Evolutionary conservation across 108 stramenopile species (phyloP).

Genomic region (Stephanodiscus minutulus): DNA sequence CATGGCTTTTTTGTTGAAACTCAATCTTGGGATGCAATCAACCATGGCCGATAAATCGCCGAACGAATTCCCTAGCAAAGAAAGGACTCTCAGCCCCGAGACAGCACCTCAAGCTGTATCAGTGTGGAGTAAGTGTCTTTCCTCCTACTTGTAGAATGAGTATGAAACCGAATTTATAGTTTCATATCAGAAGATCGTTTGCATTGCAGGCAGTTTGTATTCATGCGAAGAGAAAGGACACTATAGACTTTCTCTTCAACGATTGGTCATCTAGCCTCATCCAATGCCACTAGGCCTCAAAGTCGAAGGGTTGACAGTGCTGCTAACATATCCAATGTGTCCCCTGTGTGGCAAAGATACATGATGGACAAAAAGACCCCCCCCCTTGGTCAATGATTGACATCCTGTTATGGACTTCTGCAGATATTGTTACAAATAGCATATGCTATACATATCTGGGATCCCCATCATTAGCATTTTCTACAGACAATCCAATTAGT

Average conservation of each 20-base stretch:
- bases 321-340: constrained; percentile 62
- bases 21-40: too few species aligned
- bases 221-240: constrained; percentile 51
- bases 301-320: constrained; percentile 76
- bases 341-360: constrained; percentile 66
- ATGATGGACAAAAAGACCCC: constrained; percentile 77
- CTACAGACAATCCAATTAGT: constrained; percentile 56
- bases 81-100: too few species aligned
- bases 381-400: constrained; percentile 71
- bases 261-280: constrained; percentile 54
- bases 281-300: constrained; percentile 58
- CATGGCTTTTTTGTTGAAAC: too few species aligned
- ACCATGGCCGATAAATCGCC: too few species aligned
- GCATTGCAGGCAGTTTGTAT: constrained; percentile 54
- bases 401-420: constrained; percentile 50
- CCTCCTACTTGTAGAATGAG: too few species aligned
- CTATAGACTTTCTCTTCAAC: constrained; percentile 69
- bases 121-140: too few species aligned
- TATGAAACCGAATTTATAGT: too few species aligned
- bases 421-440: constrained; percentile 79
- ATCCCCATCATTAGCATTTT: constrained; percentile 64
- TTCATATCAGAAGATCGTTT: too few species aligned
- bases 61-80: too few species aligned
- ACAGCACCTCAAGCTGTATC: too few species aligned
- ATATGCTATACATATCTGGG: constrained; percentile 84